These are phyloP conservation scores for Eleusine indica DNA, from an alignment of 176 grass and related monocot genomes.

Conservation along the genomic window DNA sequence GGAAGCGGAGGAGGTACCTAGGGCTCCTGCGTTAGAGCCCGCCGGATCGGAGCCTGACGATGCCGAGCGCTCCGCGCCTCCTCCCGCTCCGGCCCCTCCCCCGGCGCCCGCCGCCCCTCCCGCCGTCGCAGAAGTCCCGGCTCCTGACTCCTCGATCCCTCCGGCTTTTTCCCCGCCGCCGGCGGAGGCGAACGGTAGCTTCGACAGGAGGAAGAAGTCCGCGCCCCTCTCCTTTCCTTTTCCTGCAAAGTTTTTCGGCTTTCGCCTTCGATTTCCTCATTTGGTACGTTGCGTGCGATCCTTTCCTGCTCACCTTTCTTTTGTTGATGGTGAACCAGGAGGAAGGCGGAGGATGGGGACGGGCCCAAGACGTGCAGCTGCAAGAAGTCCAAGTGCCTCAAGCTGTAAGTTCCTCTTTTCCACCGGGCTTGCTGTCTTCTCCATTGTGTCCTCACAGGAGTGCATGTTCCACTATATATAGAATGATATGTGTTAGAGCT, in stretches of 20 bases:
- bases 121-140: neutral
- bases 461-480: neutral
- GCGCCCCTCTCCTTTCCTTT: constrained; percentile 23
- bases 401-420: constrained; percentile 47
- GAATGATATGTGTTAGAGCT: neutral
- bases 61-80: neutral
- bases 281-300: constrained; percentile 27
- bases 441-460: neutral
- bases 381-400: constrained; percentile 71
- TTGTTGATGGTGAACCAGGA: constrained; percentile 21
- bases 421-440: neutral
- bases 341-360: constrained; percentile 53
- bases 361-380: constrained; percentile 62
- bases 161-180: neutral
- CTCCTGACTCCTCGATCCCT: neutral
- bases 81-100: neutral
- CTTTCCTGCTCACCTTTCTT: neutral
- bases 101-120: neutral
- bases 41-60: constrained; percentile 45
- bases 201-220: constrained; percentile 59
- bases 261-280: constrained; percentile 36
- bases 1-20: constrained; percentile 1
- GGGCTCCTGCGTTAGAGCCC: constrained; percentile 10
- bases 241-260: constrained; percentile 20
- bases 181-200: constrained; percentile 47